Conservation (phyloP, 495 filamentous ascomycete species). For the Usnea hakonensis region DNA sequence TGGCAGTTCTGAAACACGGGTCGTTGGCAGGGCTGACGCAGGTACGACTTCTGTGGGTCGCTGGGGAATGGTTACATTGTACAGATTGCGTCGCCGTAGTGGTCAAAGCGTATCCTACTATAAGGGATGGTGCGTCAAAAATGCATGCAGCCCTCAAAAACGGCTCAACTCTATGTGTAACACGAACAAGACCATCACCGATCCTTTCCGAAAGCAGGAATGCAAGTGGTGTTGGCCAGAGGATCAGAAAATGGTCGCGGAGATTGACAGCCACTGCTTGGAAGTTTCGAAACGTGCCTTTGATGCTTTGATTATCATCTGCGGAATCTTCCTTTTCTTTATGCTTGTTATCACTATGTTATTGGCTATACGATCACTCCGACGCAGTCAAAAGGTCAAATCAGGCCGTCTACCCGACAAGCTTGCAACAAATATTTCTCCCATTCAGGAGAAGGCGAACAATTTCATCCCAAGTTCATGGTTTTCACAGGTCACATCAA, state of each 20-base stretch:
- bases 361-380: not conserved
- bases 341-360: not conserved
- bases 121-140: not conserved
- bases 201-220: not conserved
- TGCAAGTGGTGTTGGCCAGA: conserved; percentile 11
- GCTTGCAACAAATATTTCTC: not conserved
- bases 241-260: not conserved
- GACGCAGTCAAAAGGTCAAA: not conserved
- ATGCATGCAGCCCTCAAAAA: not conserved
- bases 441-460: not conserved
- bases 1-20: not conserved
- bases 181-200: not conserved
- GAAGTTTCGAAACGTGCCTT: conserved; percentile 1
- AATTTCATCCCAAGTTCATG: not conserved
- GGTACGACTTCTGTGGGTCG: not conserved
- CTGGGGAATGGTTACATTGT: not conserved
- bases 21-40: not conserved
- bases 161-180: conserved; percentile 3
- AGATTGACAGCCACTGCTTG: not conserved
- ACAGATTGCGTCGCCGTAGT: not conserved
- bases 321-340: not conserved
- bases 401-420: not conserved
- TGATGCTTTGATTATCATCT: not conserved
- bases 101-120: not conserved
- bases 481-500: not conserved